A percentile compares a stretch with the other conserved stretches of the same genome.
Conservation (phyloP, 2,329 filamentous ascomycete species). For the Fusarium sp. region DNA sequence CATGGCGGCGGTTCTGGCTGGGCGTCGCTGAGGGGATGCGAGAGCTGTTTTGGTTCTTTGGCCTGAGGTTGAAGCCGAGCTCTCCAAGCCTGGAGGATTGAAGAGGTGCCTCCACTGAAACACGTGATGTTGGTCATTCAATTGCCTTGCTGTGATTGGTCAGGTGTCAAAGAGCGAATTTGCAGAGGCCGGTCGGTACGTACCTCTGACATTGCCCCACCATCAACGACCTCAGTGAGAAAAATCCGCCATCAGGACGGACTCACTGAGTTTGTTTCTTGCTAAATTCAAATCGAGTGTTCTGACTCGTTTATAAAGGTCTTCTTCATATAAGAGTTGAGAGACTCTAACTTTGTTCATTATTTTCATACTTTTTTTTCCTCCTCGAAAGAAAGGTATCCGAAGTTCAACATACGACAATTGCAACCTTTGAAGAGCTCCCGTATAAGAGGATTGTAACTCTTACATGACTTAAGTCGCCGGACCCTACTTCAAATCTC, state of each 20-base stretch:
- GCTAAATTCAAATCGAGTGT: background rate
- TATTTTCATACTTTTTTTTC: too few species aligned
- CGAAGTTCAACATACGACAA: background rate
- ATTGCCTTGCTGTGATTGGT: conserved; percentile 49
- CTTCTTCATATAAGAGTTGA: background rate
- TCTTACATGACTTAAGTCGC: background rate
- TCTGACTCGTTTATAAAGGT: background rate
- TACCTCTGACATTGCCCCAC: conserved; percentile 30
- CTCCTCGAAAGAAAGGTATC: background rate
- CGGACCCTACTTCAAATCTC: background rate
- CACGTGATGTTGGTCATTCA: conserved; percentile 52
- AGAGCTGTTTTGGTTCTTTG: conserved; percentile 43
- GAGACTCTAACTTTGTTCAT: too few species aligned
- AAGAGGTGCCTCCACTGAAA: conserved; percentile 34
- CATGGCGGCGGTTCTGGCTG: conserved; percentile 46
- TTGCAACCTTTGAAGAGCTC: conserved; percentile 1
- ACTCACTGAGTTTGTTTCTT: conserved; percentile 1
- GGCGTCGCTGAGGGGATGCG: conserved; percentile 21
- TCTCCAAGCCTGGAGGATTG: conserved; percentile 37
- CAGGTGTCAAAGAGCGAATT: conserved; percentile 13
- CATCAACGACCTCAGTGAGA: conserved; percentile 23
- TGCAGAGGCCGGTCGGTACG: conserved; percentile 26
- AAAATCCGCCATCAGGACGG: conserved; percentile 26
- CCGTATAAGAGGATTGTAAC: conserved; percentile 1
- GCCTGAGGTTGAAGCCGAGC: conserved; percentile 43